These are phyloP conservation scores for Pyrenopolyporus hunteri DNA, from an alignment of 495 filamentous ascomycete species.

Conservation along the genomic window DNA sequence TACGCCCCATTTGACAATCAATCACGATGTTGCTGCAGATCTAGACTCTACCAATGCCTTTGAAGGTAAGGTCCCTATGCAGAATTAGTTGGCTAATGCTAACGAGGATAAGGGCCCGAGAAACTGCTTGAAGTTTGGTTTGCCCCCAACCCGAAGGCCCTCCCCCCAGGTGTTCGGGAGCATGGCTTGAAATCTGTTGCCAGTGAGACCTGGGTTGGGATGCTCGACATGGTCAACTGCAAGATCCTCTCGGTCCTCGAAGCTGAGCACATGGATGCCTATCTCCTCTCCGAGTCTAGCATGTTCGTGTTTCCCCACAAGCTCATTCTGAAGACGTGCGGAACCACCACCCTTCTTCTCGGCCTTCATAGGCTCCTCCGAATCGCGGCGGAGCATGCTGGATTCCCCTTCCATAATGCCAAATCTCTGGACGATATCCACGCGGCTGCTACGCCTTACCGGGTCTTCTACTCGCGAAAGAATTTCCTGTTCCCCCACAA, in stretches of 20 bases:
- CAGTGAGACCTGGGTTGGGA: conserved; percentile 87
- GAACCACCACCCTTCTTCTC: conserved; percentile 90
- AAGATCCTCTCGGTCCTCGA: conserved; percentile 94
- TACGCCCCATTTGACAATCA: conserved; percentile 91
- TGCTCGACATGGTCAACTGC: conserved; percentile 98
- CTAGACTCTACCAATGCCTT: conserved; percentile 97
- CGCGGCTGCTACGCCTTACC: conserved; percentile 83
- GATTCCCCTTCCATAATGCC: conserved; percentile 72
- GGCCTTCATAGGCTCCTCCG: conserved; percentile 88
- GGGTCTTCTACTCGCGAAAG: conserved; percentile 98
- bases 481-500: conserved; percentile 97
- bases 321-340: conserved; percentile 97
- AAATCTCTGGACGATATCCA: conserved; percentile 60
- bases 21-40: conserved; percentile 91
- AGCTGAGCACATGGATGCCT: conserved; percentile 96
- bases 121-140: conserved; percentile 99
- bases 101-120: conserved; percentile 71
- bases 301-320: conserved; percentile 99
- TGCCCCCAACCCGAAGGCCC: conserved; percentile 73
- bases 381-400: conserved; percentile 85
- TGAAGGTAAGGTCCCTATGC: conserved; percentile 67
- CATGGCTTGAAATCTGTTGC: conserved; percentile 86
- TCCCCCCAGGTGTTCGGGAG: conserved; percentile 72
- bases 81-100: neutral
- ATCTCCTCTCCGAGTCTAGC: conserved; percentile 97